Percentiles rank a stretch among this genome's conserved stretches.
Evolutionary conservation across 345 rosid genomes (phyloP).

Genomic region (Diplotaxis tenuifolia): DNA sequence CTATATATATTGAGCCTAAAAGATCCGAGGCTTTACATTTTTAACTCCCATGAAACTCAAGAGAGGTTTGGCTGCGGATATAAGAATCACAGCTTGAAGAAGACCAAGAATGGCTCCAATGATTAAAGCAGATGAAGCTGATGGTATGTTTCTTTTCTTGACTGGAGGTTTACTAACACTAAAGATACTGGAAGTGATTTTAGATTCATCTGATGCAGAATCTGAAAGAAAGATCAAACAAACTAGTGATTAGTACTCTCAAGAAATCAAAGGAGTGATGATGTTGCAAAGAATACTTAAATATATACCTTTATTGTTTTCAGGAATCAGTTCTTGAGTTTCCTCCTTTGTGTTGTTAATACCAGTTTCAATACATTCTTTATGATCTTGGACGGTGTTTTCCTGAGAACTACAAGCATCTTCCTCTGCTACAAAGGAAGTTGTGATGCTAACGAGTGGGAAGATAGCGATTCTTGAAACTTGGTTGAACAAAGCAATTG

Average conservation of each 20-base stretch:
- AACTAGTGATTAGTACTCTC: not conserved
- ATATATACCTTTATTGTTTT: conserved; percentile 37
- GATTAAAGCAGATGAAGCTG: conserved; percentile 89
- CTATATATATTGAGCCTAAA: not conserved
- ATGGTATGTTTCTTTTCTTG: conserved; percentile 70
- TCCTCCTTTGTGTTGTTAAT: conserved; percentile 36
- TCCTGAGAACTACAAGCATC: conserved; percentile 46
- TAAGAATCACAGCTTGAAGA: conserved; percentile 71
- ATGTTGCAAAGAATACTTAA: not conserved
- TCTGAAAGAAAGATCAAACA: not conserved
- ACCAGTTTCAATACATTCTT: conserved; percentile 46
- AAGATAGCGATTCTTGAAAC: conserved; percentile 90
- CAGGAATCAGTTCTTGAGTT: conserved; percentile 54
- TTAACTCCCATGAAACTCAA: conserved; percentile 84
- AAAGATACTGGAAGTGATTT: conserved; percentile 39
- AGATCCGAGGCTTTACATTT: conserved; percentile 48
- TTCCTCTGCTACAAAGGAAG: conserved; percentile 98
- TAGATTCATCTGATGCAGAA: conserved; percentile 30
- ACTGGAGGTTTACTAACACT: conserved; percentile 34
- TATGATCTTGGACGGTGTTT: conserved; percentile 25
- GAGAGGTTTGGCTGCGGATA: conserved; percentile 67
- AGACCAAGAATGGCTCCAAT: conserved; percentile 87
- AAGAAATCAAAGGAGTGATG: conserved; percentile 1
- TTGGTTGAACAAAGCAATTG: conserved; percentile 92
- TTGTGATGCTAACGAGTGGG: conserved; percentile 91